A percentile compares a stretch with the other conserved stretches of the same genome.
These are phyloP conservation scores for Drechslerella stenobrocha DNA, from an alignment of 2,329 filamentous ascomycete species.

Conservation along the genomic window DNA sequence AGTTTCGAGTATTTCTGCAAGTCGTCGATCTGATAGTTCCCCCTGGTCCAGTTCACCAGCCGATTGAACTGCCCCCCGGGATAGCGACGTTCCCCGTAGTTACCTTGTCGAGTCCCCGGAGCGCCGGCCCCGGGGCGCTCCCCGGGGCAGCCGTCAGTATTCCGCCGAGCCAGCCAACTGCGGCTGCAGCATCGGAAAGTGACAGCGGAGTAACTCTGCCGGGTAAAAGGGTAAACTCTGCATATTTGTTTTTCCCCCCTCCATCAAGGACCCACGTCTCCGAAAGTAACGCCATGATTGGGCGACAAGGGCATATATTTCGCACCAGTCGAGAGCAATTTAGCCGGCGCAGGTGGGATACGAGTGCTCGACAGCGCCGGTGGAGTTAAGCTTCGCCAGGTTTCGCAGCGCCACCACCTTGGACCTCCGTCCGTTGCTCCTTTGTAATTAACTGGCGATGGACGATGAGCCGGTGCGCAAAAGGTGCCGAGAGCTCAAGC, in stretches of 20 bases:
- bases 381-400: too few species aligned
- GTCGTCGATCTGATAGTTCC: too few species aligned
- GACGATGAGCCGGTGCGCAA: too few species aligned
- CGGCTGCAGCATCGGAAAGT: conserved; percentile 10
- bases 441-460: not conserved
- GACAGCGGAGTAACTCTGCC: conserved; percentile 32
- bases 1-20: too few species aligned
- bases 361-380: conserved; percentile 14
- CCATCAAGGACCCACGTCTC: conserved; percentile 38
- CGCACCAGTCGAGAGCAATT: conserved; percentile 48
- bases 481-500: too few species aligned
- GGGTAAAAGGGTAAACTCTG: conserved; percentile 47
- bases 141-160: not conserved
- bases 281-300: conserved; percentile 26
- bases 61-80: too few species aligned
- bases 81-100: too few species aligned
- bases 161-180: too few species aligned
- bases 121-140: not conserved
- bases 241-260: too few species aligned
- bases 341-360: conserved; percentile 39
- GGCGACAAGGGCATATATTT: conserved; percentile 30
- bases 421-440: conserved; percentile 27
- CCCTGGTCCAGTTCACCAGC: too few species aligned
- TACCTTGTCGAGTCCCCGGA: too few species aligned
- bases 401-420: conserved; percentile 43